These are phyloP conservation scores for Xerocomus minutiporus DNA, from an alignment of 1,284 basidiomycete species.

Conservation along the genomic window DNA sequence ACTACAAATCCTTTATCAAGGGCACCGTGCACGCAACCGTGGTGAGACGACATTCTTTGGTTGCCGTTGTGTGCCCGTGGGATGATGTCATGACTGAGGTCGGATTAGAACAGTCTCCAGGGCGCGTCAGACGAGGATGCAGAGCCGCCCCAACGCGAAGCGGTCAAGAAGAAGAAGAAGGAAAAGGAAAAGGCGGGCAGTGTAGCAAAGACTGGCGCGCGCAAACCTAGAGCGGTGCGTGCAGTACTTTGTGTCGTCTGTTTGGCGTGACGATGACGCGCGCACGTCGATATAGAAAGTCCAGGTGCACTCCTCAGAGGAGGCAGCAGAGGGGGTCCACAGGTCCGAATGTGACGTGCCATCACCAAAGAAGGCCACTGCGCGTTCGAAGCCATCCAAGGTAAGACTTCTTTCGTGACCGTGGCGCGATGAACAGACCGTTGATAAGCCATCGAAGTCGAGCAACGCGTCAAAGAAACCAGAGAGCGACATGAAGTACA, in stretches of 20 bases:
- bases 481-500: conserved; percentile 18
- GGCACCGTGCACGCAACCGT: conserved; percentile 37
- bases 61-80: neutral
- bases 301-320: neutral
- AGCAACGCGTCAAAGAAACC: conserved; percentile 13
- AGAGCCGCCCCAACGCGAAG: neutral
- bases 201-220: neutral
- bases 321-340: conserved; percentile 2
- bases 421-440: neutral
- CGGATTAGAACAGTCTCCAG: conserved; percentile 9
- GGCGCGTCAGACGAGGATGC: neutral
- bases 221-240: conserved; percentile 16
- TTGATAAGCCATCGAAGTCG: conserved; percentile 9
- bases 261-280: neutral
- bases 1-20: conserved; percentile 45
- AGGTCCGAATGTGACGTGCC: neutral
- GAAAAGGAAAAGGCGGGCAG: conserved; percentile 4
- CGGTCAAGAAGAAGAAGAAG: neutral
- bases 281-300: conserved; percentile 1
- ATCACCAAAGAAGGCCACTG: conserved; percentile 12
- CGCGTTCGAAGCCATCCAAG: conserved; percentile 12
- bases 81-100: neutral
- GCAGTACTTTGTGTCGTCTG: neutral
- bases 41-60: conserved; percentile 27
- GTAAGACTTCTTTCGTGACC: neutral